Evolutionary conservation across 345 rosid genomes (phyloP).

Genomic region (Bruguiera sexangula): DNA sequence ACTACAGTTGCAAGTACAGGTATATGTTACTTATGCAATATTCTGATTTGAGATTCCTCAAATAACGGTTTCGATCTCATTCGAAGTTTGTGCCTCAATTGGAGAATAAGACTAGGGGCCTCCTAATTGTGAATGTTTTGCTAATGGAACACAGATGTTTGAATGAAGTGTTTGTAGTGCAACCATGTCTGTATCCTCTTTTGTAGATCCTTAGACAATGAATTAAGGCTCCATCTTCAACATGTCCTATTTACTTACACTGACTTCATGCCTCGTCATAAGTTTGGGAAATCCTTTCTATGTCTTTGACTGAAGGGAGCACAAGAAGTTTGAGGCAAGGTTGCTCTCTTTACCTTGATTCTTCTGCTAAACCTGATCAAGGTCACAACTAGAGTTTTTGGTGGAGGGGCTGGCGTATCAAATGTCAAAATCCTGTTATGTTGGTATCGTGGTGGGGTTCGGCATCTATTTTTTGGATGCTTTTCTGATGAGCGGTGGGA

Average conservation of each 20-base stretch:
- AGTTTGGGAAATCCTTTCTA: neutral
- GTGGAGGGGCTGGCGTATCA: too few species aligned
- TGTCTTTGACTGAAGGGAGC: too few species aligned
- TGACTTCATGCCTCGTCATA: neutral
- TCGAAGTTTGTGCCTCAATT: neutral
- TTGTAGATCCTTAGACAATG: too few species aligned
- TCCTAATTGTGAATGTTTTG: neutral
- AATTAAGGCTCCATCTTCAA: neutral
- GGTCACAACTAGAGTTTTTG: neutral
- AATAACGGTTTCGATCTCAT: neutral
- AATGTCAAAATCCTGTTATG: too few species aligned
- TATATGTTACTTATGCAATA: slow-evolving; percentile 11
- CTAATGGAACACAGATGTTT: neutral
- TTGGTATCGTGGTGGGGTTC: neutral
- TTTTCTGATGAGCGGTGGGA: neutral
- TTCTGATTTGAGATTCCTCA: neutral
- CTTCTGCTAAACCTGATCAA: neutral
- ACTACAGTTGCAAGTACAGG: slow-evolving; percentile 91
- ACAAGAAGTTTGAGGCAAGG: too few species aligned
- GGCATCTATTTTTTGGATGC: neutral
- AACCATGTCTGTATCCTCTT: neutral
- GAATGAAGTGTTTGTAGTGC: neutral
- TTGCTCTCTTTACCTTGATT: neutral
- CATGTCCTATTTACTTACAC: neutral
- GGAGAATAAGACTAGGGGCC: neutral